These are phyloP conservation scores for Laguncularia racemosa DNA, from an alignment of 345 rosid genomes.

Conservation along the genomic window DNA sequence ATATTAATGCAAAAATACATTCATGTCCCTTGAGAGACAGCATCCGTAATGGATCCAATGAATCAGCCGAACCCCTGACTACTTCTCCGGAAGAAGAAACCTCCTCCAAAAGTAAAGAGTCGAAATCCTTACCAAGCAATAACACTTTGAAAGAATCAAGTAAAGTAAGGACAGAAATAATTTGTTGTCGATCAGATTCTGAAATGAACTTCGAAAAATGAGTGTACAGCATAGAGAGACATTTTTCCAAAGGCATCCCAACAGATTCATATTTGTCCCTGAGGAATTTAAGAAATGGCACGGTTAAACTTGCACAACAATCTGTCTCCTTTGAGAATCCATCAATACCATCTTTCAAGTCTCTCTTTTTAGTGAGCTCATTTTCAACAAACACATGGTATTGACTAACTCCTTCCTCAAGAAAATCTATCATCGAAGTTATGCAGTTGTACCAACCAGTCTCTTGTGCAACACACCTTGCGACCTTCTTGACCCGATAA, in stretches of 20 bases:
- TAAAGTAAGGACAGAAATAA: background rate
- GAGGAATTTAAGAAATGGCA: conserved; percentile 8
- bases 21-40: background rate
- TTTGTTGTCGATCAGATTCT: background rate
- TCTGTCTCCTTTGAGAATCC: conserved; percentile 2
- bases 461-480: conserved; percentile 7
- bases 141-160: conserved; percentile 1
- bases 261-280: conserved; percentile 1
- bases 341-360: background rate
- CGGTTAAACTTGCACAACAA: background rate
- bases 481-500: conserved; percentile 13
- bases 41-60: background rate
- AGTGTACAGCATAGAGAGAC: conserved; percentile 5
- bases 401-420: conserved; percentile 4
- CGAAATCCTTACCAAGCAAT: conserved; percentile 2
- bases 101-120: conserved; percentile 7
- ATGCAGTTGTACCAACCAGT: conserved; percentile 18
- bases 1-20: background rate
- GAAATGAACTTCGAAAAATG: background rate
- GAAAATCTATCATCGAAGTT: conserved; percentile 6
- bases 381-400: conserved; percentile 1
- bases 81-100: conserved; percentile 5
- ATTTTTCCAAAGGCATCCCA: background rate
- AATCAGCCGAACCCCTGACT: background rate
- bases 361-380: background rate